Conservation (phyloP, 768 basidiomycete species). For the Podaxis sp. region DNA sequence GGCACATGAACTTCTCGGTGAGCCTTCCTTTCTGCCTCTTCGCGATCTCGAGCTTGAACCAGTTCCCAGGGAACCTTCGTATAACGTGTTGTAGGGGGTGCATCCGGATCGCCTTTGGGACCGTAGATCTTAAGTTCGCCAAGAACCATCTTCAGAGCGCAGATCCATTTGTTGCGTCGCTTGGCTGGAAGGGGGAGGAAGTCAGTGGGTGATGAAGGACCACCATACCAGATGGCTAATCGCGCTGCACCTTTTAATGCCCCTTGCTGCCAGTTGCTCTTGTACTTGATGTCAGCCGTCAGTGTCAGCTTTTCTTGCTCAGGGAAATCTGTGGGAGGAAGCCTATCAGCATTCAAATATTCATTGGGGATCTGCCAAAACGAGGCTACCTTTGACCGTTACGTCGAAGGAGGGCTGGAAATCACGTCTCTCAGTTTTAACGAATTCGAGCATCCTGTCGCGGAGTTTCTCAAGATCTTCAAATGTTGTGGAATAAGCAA, state of each 20-base stretch:
- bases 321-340: slow-evolving; percentile 59
- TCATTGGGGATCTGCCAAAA: slow-evolving; percentile 3
- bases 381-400: slow-evolving; percentile 51
- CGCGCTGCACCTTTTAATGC: slow-evolving; percentile 56
- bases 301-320: slow-evolving; percentile 78
- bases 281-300: slow-evolving; percentile 84
- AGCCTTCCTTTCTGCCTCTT: slow-evolving; percentile 26
- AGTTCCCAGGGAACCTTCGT: slow-evolving; percentile 76
- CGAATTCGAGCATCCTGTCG: slow-evolving; percentile 76
- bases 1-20: slow-evolving; percentile 23
- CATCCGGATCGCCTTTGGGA: slow-evolving; percentile 56
- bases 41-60: slow-evolving; percentile 42
- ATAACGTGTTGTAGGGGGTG: slow-evolving; percentile 57
- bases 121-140: slow-evolving; percentile 73
- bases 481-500: slow-evolving; percentile 74
- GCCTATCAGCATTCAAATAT: slow-evolving; percentile 9
- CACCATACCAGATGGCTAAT: slow-evolving; percentile 4
- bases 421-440: slow-evolving; percentile 70
- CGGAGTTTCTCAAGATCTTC: slow-evolving; percentile 79
- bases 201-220: slow-evolving; percentile 15
- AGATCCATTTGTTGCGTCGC: slow-evolving; percentile 91
- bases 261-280: slow-evolving; percentile 82
- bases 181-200: slow-evolving; percentile 43
- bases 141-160: slow-evolving; percentile 74
- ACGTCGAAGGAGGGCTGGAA: slow-evolving; percentile 78